Evolutionary conservation across 345 rosid species (phyloP), one percentile per base, ranked within the genome.

Genomic region (Hirschfeldia incana): DNA sequence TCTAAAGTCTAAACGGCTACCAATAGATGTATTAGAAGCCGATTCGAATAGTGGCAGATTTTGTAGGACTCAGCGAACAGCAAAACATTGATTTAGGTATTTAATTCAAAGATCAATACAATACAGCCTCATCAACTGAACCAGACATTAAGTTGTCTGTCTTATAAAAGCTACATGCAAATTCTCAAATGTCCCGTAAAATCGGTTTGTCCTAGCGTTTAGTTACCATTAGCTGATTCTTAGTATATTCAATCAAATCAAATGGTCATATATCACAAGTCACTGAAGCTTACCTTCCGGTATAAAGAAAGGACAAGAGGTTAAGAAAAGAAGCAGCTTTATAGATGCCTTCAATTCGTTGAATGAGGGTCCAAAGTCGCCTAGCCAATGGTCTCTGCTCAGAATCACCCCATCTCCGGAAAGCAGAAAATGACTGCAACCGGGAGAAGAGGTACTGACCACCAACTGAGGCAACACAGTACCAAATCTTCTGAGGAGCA

Each of bases 331-430:
- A 91, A 66, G 92, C 93, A 86, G 92, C 92, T 89, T 89, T 96
- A 80, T 90, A 92, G 80, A 96, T 68, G 80, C 97, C 94, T 85
- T 96, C 97, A 16, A 90, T 76, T 3, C 87, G 90, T 69, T 93
- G 98, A 69, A 89, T 82, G 71, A 88, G 81, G 66, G 85, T 81
- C 98, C 99, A 96, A 65, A 86, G 88, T 77, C 87, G 91, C 42
- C 91, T 87, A 4, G 95, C 89, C 78, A 96, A 61, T 70, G 98
- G 94, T 86, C 99, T 88, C 98, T 89, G 97, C 77, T 91, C 94
- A 80, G 99, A 89, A 81, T 93, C 90, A 73, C 97, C 99, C 99
- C 98, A 95, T 85, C 97, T 85, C 58, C 97, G 94, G 78, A 95
- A 95, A 73, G 98, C 98, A 66, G 99, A 95, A 78, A 95, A 95